Evolutionary conservation across 768 basidiomycete genomes (phyloP), one percentile per base, ranked within the genome.

Genomic region (Boletellus ananas): DNA sequence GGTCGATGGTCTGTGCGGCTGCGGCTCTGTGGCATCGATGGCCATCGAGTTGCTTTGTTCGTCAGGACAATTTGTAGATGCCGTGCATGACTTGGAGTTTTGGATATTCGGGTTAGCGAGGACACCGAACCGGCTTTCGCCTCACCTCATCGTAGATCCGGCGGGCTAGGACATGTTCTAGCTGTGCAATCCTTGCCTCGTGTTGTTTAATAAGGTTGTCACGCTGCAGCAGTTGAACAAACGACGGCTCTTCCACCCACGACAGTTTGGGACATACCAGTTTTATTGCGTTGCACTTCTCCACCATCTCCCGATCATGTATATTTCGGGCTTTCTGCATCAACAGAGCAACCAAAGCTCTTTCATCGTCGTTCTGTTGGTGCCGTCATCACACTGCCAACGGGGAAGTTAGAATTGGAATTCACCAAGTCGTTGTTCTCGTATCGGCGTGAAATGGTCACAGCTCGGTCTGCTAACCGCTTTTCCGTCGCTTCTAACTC

Each of bases 261-360:
- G 13, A 14, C 44, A 35, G 12, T 27, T 39, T 31, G 33, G 20
- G 34, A 49, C 43, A 37, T 52, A 81, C 81, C 53, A 75, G 70
- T 51, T 75, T 76, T 25, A 84, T 71, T 47, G 83, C 80, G 55
- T 83, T 81, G 45, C 70, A 71, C 60, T 82, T 82, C 21, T 69
- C 71, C 27, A 82, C 73, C 34, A 76, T 66, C 16, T 77, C 75
- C 45, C 80, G 73, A 52, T 81, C 81, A 55, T 81, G 74, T 18
- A 76, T 63, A 11, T 72, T 70, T 44, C 75, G 71, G 14, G 77
- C 72, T 41, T 74, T 63, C 35, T 66, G 66, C 54, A 79, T 70
- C 27, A 84, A 56, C 42, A 68, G 64, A 45, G 72, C 64, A 8
- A 79, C 74, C 41, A 84, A 72, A 4, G 64, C 71, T 58, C 74